A percentile compares a stretch with the other conserved stretches of the same genome.
Conservation (phyloP, 495 filamentous ascomycete species). For the Paragyromitra xinjiangensis region DNA sequence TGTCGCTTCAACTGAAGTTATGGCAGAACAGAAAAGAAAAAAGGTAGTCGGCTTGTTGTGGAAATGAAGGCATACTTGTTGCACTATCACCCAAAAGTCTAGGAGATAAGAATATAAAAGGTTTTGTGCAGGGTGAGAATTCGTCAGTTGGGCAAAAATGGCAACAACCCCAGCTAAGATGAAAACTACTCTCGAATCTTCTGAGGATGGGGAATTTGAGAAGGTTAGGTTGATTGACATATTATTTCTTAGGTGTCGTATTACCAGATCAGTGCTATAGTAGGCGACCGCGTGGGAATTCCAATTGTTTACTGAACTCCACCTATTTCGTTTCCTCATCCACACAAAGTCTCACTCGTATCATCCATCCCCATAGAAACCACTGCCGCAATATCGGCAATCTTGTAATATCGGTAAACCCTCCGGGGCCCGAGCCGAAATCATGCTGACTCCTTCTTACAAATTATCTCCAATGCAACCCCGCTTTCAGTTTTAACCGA, state of each 20-base stretch:
- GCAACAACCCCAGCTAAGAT: too few relatives aligned
- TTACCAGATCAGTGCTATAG: neutral
- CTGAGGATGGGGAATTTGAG: too few relatives aligned
- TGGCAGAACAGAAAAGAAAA: too few relatives aligned
- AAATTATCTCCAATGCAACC: constrained; percentile 7
- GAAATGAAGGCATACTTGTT: too few relatives aligned
- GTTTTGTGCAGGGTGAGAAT: too few relatives aligned
- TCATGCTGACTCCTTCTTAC: constrained; percentile 18
- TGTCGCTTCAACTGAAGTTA: too few relatives aligned
- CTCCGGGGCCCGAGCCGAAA: constrained; percentile 1
- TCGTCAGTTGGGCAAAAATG: too few relatives aligned
- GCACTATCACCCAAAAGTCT: too few relatives aligned
- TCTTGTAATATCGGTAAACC: neutral
- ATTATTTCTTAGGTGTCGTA: neutral
- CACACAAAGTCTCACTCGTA: constrained; percentile 15
- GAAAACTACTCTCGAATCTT: too few relatives aligned
- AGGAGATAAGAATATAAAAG: too few relatives aligned
- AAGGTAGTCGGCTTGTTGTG: too few relatives aligned
- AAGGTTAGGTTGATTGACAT: neutral
- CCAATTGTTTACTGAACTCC: neutral
- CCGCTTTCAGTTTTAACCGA: constrained; percentile 21
- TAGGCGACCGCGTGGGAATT: neutral
- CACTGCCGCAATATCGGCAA: neutral
- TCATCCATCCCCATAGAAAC: neutral
- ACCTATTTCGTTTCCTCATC: neutral